phyloP scores from a whole-genome alignment of 306 rosid species.

The Lathyrus sativus region DNA sequence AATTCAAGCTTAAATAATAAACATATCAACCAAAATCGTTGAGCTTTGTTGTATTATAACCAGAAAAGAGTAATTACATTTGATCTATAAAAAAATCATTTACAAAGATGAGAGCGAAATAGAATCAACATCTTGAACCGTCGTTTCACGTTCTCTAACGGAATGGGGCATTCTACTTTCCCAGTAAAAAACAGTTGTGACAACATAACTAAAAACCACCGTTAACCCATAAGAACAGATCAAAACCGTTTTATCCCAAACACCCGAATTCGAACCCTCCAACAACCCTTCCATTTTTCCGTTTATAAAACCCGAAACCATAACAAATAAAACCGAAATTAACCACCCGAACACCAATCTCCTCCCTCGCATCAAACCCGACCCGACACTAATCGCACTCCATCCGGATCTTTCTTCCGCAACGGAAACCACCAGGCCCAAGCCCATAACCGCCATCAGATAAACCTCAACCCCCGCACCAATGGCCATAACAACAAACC shows the following conservation, averaged over 20 bases:
- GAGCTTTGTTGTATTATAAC: not conserved
- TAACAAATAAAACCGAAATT: slow-evolving; percentile 52
- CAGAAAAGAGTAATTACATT: not conserved
- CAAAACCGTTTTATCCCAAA: slow-evolving; percentile 44
- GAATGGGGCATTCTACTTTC: slow-evolving; percentile 50
- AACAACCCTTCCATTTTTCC: slow-evolving; percentile 42
- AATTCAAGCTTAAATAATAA: not conserved
- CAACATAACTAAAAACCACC: slow-evolving; percentile 55
- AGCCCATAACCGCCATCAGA: slow-evolving; percentile 58
- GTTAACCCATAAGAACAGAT: slow-evolving; percentile 53
- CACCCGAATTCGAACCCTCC: slow-evolving; percentile 45
- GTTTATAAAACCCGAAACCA: slow-evolving; percentile 47
- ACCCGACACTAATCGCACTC: slow-evolving; percentile 62
- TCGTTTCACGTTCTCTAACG: not conserved
- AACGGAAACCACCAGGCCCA: slow-evolving; percentile 61
- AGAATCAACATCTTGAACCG: not conserved
- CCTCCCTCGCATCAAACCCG: slow-evolving; percentile 52
- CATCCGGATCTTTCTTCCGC: slow-evolving; percentile 61
- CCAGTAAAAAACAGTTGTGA: slow-evolving; percentile 70
- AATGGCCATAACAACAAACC: slow-evolving; percentile 22
- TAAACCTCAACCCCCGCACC: slow-evolving; percentile 54
- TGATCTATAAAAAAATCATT: not conserved
- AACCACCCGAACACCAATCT: slow-evolving; percentile 55
- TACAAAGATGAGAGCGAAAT: not conserved
- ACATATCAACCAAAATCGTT: not conserved